phyloP scores from a whole-genome alignment of 1,139 yeast species.

The Pneumocystis murina region DNA sequence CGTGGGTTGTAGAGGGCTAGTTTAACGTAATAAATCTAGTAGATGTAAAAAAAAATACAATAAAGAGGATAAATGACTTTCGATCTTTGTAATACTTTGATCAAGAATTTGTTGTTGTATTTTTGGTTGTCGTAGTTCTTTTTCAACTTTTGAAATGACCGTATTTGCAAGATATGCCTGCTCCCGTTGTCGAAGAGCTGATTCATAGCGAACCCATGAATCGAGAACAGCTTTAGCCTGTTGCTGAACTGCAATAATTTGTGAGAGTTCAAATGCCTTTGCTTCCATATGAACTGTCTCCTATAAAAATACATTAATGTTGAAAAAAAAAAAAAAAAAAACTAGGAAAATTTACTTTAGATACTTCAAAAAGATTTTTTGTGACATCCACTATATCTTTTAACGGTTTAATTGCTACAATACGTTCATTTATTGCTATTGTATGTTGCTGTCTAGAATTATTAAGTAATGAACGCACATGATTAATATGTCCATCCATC shows the following conservation, averaged over 20 bases:
- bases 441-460: conserved; percentile 83
- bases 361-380: conserved; percentile 76
- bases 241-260: conserved; percentile 66
- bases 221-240: conserved; percentile 94
- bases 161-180: conserved; percentile 80
- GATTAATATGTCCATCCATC: conserved; percentile 82
- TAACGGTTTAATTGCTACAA: conserved; percentile 70
- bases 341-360: conserved; percentile 27
- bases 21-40: background rate
- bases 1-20: background rate
- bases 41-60: background rate
- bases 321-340: background rate
- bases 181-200: conserved; percentile 89
- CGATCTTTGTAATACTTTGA: conserved; percentile 85
- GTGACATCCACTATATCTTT: conserved; percentile 87
- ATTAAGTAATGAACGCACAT: conserved; percentile 68
- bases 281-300: conserved; percentile 95
- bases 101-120: conserved; percentile 86
- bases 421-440: conserved; percentile 83
- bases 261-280: conserved; percentile 81
- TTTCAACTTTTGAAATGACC: conserved; percentile 76
- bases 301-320: conserved; percentile 21
- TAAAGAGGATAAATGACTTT: conserved; percentile 19
- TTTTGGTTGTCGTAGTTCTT: conserved; percentile 71
- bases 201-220: conserved; percentile 98